Evolutionary conservation across 1,139 yeast species (phyloP), one percentile per base, ranked within the genome.

Genomic region (Williopsis jadinii): DNA sequence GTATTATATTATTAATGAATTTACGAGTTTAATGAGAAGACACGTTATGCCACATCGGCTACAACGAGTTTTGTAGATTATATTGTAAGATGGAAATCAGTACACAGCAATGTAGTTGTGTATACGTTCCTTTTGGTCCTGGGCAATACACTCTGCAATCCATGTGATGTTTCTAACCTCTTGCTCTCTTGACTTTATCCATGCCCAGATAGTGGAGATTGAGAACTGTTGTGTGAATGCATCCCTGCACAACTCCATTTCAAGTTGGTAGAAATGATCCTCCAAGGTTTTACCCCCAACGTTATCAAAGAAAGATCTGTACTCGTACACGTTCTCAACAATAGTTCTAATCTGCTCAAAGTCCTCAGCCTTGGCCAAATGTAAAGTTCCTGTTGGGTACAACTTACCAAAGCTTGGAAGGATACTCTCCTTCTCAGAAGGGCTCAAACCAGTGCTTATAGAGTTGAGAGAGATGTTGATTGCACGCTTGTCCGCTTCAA

Each of bases 141-240:
- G 94, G 36, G 92, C 90, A 64, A 84, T 84, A 68, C 99, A 94
- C 68, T 94, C 99, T 37, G 97, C 95, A 48, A 94, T 90, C 98
- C 98, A 94, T 19, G 97, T 86, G 50, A 94, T 81, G 62, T 94
- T 94, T 64, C 98, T 77, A 46, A 94, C 78, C 64, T 94, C 99
- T 66, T 94, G 98, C 65, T 94, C 98, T 58, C 85, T 84, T 14
- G 95, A 80, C 65, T 88, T 83, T 60, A 94, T 76, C 95, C 97
- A 92, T 6, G 97, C 96, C 92, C 96, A 94, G 43, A 92, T 73
- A 2, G 96, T 83, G 37, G 92, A 76, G 55, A 84, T 77, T 12
- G 97, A 83, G 61, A 94, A 94, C 62, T 92, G 98, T 65, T 92
- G 98, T 32, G 98, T 88, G 63, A 94, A 88, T 0, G 97, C 96